Percentiles rank a stretch among this genome's conserved stretches.
phyloP scores from a whole-genome alignment of 495 filamentous ascomycete species.

The Lasiosphaeris hirsuta region DNA sequence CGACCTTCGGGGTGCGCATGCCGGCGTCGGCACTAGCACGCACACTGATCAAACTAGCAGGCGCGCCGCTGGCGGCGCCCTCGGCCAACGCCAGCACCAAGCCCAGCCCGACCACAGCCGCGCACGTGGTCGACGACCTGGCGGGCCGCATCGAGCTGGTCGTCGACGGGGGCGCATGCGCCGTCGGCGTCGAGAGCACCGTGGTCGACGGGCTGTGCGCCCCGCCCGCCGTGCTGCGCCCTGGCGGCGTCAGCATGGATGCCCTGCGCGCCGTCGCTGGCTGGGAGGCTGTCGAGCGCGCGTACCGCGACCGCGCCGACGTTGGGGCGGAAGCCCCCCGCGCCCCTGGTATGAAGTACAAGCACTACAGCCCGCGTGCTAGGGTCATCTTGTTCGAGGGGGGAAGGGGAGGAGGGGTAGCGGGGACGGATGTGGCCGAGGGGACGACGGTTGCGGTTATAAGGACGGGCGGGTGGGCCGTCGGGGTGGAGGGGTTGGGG shows the following conservation, averaged over 20 bases:
- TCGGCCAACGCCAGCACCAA: conserved; percentile 92
- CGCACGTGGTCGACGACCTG: conserved; percentile 85
- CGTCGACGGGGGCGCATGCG: conserved; percentile 81
- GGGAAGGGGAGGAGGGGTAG: conserved; percentile 18
- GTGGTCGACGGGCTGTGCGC: conserved; percentile 85
- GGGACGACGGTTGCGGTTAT: conserved; percentile 37
- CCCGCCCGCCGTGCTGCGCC: conserved; percentile 79
- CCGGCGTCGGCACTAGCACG: conserved; percentile 80
- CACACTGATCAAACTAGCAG: conserved; percentile 72
- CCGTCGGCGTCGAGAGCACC: conserved; percentile 91
- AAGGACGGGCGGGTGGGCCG: conserved; percentile 44
- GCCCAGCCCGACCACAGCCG: conserved; percentile 83
- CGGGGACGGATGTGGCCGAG: conserved; percentile 18
- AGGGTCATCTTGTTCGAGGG: conserved; percentile 78
- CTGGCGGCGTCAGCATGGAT: conserved; percentile 89
- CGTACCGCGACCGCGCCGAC: conserved; percentile 67
- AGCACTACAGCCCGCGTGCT: conserved; percentile 92
- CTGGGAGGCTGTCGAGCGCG: conserved; percentile 74
- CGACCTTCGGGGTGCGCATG: conserved; percentile 88
- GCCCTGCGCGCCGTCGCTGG: conserved; percentile 68
- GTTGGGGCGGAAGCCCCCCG: conserved; percentile 54
- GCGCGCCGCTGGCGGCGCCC: conserved; percentile 83
- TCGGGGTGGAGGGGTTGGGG: conserved; percentile 29
- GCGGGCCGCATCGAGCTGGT: conserved; percentile 81
- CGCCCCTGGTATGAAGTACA: conserved; percentile 98